These are phyloP conservation scores for Tylopilus vinaceipallidus DNA, from an alignment of 768 basidiomycete genomes.

Conservation along the genomic window DNA sequence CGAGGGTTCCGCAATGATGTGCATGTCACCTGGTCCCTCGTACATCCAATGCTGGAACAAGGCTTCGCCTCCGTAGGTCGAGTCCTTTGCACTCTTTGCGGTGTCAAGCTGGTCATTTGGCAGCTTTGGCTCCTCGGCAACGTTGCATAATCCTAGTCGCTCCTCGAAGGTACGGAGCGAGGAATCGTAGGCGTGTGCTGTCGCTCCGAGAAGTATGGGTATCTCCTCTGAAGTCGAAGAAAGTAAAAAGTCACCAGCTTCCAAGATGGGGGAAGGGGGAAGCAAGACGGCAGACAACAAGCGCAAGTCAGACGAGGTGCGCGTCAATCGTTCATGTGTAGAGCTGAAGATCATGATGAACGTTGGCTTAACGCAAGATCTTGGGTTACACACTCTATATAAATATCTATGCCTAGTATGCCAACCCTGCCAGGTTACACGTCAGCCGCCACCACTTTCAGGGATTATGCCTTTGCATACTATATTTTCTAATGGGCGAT, in stretches of 20 bases:
- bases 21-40: slow-evolving; percentile 2
- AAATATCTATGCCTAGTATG: slow-evolving; percentile 14
- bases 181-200: slow-evolving; percentile 7
- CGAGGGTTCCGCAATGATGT: not conserved
- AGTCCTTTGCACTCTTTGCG: not conserved
- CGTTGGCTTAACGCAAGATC: not conserved
- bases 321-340: slow-evolving; percentile 30
- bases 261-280: slow-evolving; percentile 48
- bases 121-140: slow-evolving; percentile 4
- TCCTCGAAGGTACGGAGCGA: not conserved
- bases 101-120: not conserved
- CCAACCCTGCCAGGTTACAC: slow-evolving; percentile 15
- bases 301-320: slow-evolving; percentile 42
- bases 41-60: slow-evolving; percentile 2
- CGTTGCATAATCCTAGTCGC: slow-evolving; percentile 1
- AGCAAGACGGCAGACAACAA: slow-evolving; percentile 34
- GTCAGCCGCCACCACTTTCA: slow-evolving; percentile 21
- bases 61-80: not conserved
- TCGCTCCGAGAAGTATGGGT: slow-evolving; percentile 44
- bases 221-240: slow-evolving; percentile 48
- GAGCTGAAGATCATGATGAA: slow-evolving; percentile 13
- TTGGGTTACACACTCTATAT: slow-evolving; percentile 2
- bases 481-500: slow-evolving; percentile 7
- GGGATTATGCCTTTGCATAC: slow-evolving; percentile 5
- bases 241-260: slow-evolving; percentile 35